Evolutionary conservation across 495 filamentous ascomycete species (phyloP), one percentile per base, ranked within the genome.

Genomic region (Aspergillus asperescens): DNA sequence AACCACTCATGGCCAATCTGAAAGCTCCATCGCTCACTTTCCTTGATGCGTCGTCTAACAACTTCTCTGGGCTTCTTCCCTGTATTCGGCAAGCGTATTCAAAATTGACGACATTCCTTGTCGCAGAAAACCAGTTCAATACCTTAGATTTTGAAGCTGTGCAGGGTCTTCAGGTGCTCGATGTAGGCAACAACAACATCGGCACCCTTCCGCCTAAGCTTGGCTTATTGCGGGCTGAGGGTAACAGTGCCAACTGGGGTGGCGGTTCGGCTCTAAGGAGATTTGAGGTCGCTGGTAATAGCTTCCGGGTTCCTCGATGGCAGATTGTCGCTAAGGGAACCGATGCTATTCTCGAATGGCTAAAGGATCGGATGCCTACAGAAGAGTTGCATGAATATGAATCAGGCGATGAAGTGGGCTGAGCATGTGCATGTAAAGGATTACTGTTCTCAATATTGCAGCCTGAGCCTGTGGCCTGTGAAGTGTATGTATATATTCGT

Each of bases 321-420:
- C 88, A 87, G 47, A 78, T 95, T 12, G 70, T 97, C 50, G 87
- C 90, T 48, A 88, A 90, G 52, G 92, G 92, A 7, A 95, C 90
- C 1, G 89, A 94, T 62, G 83, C 87, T 15, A 80, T 89, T n/a
- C 72, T 95, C 58, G 76, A 85, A 44, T 97, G 88, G 85, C 63
- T 95, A 50, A 81, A 87, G 52, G 86, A 87, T 42, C 80, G 85
- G 52, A 84, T 97, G 31, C 85, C 87, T 0, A 78, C 76, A 10
- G 80, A 81, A 20, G 87, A 87, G 22, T 52, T 74, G 20, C 57
- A 55, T 19, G 67, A 69, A 46, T 74, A 61, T 63, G 73, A 74
- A 53, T 49, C 57, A 19, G 61, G 59, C 22, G 56, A 63, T 16
- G 61, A 61, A 28, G 29, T 19, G n/a, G 51, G 50, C 22, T 60